Conservation (phyloP, 345 rosid genomes). For the Gossypium turneri region DNA sequence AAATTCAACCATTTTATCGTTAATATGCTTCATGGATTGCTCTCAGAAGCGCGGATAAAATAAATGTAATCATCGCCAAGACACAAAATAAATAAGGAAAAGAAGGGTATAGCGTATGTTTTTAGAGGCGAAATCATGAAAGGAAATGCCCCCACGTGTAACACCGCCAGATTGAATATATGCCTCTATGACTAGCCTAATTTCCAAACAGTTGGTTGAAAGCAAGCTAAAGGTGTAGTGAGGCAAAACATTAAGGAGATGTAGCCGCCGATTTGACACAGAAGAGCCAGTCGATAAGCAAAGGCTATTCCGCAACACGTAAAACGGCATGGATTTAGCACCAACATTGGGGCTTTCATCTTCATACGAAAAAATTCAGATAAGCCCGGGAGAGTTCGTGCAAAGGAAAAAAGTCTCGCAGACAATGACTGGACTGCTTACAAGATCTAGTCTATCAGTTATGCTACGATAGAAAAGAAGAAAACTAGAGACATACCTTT, state of each 20-base stretch:
- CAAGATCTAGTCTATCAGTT: too few species aligned
- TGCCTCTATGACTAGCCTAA: constrained; percentile 53
- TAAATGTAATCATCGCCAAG: constrained; percentile 47
- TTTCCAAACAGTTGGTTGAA: constrained; percentile 27
- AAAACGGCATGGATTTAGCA: constrained; percentile 50
- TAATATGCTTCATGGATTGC: constrained; percentile 45
- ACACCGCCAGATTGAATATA: constrained; percentile 30
- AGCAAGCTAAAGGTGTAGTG: constrained; percentile 57
- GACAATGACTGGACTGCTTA: too few species aligned
- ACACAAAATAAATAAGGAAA: neutral
- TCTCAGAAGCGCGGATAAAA: constrained; percentile 86
- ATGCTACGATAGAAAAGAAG: too few species aligned
- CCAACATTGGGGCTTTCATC: constrained; percentile 65
- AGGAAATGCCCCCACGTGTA: constrained; percentile 42
- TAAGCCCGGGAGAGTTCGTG: constrained; percentile 52
- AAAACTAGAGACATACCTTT: neutral
- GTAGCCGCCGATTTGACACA: constrained; percentile 62
- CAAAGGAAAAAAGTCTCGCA: neutral
- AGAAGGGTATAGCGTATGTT: constrained; percentile 21
- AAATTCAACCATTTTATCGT: constrained; percentile 59
- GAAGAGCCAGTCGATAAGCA: constrained; percentile 29
- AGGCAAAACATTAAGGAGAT: constrained; percentile 32
- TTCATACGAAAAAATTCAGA: constrained; percentile 32
- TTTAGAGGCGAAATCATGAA: constrained; percentile 42
- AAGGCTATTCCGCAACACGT: constrained; percentile 60